Base-by-base conservation (phyloP, 306 rosid species). In the Gleditsia sinensis region DNA sequence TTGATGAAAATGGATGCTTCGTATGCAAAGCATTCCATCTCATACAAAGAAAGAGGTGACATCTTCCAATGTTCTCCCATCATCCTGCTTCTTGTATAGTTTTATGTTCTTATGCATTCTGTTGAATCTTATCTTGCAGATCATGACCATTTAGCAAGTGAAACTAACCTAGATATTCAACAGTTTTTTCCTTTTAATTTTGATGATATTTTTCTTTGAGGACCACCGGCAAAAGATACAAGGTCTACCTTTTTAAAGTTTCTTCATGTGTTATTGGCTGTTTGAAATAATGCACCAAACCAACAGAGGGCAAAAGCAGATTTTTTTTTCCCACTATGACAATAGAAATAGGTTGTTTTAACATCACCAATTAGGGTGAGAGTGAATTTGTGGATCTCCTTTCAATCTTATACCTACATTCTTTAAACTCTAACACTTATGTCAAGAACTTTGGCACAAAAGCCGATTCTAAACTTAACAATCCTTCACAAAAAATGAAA, bases 61-160 rank as follows among this genome's bases (percentile, higher is more conserved):
- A 53, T 49, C 59, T 61, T 64, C 62, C 55, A 72, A 20, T 77
- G 86, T 54, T 66, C 70, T 84, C 89, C 81, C 68, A 58, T 64
- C 75, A 57, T 28, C 81, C 58, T 78, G 51, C 72, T 63, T 34
- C 51, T 75, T 58, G 57, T 67, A 61, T 71, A 33, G 74, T 57
- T 55, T 51, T 79, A 78, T 71, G 64, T 75, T 80, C 79, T 53
- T 67, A 69, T 75, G 69, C 61, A 2, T 56, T 20, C 68, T 50
- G 67, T 75, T 66, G 75, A 72, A 72, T 65, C 9, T 67, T 32
- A 80, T 75, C 63, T 8, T 16, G 23, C 69, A 54, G 60, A 78
- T 53, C 54, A 59, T 37, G 45, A 54, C 81, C 74, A 30, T 58
- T 62, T 59, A 27, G 23, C 78, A 59, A 48, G 43, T 20, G 66